These are phyloP conservation scores for Aspergillus sp. DNA, from an alignment of 2,329 filamentous ascomycete genomes.

Conservation along the genomic window DNA sequence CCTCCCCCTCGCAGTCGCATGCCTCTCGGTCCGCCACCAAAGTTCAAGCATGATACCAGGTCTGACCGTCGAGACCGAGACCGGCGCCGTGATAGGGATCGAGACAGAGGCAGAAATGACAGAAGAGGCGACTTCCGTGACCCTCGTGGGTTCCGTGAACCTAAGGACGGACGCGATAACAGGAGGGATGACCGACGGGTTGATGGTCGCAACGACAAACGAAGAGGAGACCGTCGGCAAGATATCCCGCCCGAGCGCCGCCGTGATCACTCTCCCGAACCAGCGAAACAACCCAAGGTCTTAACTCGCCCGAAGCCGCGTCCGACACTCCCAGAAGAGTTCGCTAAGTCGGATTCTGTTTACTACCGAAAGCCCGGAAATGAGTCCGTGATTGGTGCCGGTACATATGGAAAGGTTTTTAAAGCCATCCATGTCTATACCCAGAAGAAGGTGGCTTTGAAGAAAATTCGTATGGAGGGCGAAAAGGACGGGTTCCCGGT, in stretches of 20 bases:
- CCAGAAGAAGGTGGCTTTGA: slow-evolving; percentile 78
- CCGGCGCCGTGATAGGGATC: slow-evolving; percentile 28
- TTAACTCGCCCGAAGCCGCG: slow-evolving; percentile 69
- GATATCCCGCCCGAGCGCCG: slow-evolving; percentile 46
- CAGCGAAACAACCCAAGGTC: slow-evolving; percentile 60
- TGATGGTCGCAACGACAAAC: slow-evolving; percentile 39
- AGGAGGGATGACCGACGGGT: slow-evolving; percentile 41
- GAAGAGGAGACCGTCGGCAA: slow-evolving; percentile 30
- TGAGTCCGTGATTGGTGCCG: slow-evolving; percentile 91
- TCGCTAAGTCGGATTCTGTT: slow-evolving; percentile 78
- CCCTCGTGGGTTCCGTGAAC: slow-evolving; percentile 27
- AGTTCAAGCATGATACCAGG: slow-evolving; percentile 39
- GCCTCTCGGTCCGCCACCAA: slow-evolving; percentile 34
- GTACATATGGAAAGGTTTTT: slow-evolving; percentile 96
- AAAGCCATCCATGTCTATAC: slow-evolving; percentile 78
- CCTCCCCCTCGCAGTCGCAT: slow-evolving; percentile 40
- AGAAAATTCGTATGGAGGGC: slow-evolving; percentile 99
- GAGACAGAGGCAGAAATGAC: slow-evolving; percentile 31
- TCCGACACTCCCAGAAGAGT: slow-evolving; percentile 68
- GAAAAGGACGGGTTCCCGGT: slow-evolving; percentile 99
- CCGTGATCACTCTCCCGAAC: slow-evolving; percentile 46
- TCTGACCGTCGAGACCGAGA: slow-evolving; percentile 44
- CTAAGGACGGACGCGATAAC: slow-evolving; percentile 25
- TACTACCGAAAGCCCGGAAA: slow-evolving; percentile 97
- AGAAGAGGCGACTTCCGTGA: slow-evolving; percentile 32